A percentile compares a stretch with the other conserved stretches of the same genome.
phyloP scores from a whole-genome alignment of 768 basidiomycete species.

The Strobilomyces dryophilus region DNA sequence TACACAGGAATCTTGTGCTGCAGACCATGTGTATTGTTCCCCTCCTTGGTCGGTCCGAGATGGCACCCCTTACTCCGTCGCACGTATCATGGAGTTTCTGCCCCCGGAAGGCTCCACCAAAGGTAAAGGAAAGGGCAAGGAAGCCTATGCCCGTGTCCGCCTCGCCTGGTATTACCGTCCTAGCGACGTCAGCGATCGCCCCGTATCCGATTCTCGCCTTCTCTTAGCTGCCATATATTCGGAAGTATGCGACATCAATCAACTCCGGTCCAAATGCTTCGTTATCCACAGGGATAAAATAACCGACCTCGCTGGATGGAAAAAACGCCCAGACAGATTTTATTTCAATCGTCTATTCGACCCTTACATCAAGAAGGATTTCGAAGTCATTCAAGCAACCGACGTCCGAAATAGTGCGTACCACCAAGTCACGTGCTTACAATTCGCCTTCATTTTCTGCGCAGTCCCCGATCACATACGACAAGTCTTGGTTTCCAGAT shows the following conservation, averaged over 20 bases:
- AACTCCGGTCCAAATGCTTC: constrained; percentile 88
- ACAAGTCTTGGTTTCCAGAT: constrained; percentile 70
- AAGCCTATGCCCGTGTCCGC: constrained; percentile 77
- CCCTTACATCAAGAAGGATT: constrained; percentile 97
- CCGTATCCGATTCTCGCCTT: constrained; percentile 85
- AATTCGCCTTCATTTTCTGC: constrained; percentile 9
- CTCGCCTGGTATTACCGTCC: constrained; percentile 97
- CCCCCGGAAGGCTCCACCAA: constrained; percentile 71
- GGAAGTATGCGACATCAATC: constrained; percentile 91
- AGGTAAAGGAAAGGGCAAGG: constrained; percentile 61
- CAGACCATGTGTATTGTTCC: constrained; percentile 97
- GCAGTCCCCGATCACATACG: constrained; percentile 81
- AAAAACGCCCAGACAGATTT: constrained; percentile 91
- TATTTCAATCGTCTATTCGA: constrained; percentile 96
- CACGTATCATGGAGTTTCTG: constrained; percentile 95
- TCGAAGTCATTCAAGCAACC: constrained; percentile 86
- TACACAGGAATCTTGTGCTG: constrained; percentile 30
- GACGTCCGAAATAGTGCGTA: constrained; percentile 85
- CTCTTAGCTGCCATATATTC: constrained; percentile 95
- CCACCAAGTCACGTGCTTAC: constrained; percentile 20
- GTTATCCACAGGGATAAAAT: constrained; percentile 96
- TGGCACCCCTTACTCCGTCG: constrained; percentile 93
- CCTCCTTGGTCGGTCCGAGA: constrained; percentile 90
- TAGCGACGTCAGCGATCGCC: constrained; percentile 90
- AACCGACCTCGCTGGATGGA: constrained; percentile 89